Conservation (phyloP, 768 basidiomycete species). For the Collybia sordida region DNA sequence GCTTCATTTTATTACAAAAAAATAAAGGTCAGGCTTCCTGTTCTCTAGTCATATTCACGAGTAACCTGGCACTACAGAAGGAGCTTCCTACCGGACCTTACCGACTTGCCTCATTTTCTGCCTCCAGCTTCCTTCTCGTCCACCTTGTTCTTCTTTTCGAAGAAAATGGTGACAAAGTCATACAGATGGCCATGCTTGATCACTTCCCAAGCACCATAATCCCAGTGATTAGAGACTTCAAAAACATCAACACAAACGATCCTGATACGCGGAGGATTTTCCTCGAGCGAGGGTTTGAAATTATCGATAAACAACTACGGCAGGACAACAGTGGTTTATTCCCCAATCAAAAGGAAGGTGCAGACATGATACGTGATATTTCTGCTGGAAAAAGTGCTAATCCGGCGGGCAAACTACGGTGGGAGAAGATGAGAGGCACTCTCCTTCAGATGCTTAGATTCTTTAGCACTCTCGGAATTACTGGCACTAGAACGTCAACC, state of each 20-base stretch:
- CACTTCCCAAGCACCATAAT: slow-evolving; percentile 7
- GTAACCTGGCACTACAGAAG: slow-evolving; percentile 1
- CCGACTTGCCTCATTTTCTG: slow-evolving; percentile 11
- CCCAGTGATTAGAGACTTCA: background rate
- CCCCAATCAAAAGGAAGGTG: background rate
- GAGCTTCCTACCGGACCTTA: slow-evolving; percentile 12
- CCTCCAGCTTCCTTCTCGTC: slow-evolving; percentile 4
- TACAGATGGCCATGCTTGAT: slow-evolving; percentile 12
- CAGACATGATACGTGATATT: background rate
- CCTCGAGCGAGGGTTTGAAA: background rate
- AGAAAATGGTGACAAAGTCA: slow-evolving; percentile 11
- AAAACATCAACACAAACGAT: background rate
- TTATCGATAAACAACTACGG: background rate
- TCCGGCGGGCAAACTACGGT: background rate
- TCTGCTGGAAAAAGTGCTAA: background rate
- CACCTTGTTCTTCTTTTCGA: slow-evolving; percentile 7
- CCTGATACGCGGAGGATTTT: background rate
- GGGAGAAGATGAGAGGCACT: background rate
- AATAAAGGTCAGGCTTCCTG: slow-evolving; percentile 7
- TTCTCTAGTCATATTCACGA: background rate
- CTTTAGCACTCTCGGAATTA: background rate
- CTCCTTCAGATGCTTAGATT: background rate
- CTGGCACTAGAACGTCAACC: background rate
- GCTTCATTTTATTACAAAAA: slow-evolving; percentile 11
- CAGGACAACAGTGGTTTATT: background rate